Base-by-base conservation (phyloP, 192 early-diverging fungal species). In the Funneliformis geosporum region DNA sequence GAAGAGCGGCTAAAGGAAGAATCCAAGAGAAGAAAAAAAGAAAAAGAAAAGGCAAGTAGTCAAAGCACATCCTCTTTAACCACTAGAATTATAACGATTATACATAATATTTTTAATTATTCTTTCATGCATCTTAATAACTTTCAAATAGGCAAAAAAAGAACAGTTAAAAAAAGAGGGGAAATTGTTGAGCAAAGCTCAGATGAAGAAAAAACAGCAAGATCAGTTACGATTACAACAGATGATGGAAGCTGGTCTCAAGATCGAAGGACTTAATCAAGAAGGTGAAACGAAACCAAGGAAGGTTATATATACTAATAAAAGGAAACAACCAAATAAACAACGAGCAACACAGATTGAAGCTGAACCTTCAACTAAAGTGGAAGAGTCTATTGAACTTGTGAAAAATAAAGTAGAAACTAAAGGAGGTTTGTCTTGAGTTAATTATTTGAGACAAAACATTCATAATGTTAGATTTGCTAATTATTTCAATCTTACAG, bases 131-230 rank as follows among this genome's bases (percentile, higher is more conserved):
- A 25, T 9, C 10, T 11, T 12, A 1, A 12, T 60, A 23, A 60
- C 11, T 12, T 5, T 60, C 72, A 62, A 38, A 46, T 79, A 94
- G 94, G 85, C 85, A n/a, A 94, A 93, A 83, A 90, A 90, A 38
- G 96, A 96, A 78, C 94, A 97, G 84, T 90, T 96, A 38, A 92
- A 91, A 60, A 96, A 94, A 81, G 91, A 95, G 64, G 97, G 98
- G 61, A 96, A 97, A 83, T 91, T 97, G 70, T 86, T 97, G 81
- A 96, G 96, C 43, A 95, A 95, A 84, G 90, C 93, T n/a, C 95
- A 99, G 83, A 96, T 95, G 85, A 91, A 91, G 73, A 94, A 92
- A 62, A 89, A 95, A 81, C 89, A 88, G 7, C 88, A 85, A 55
- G 91, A 90, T 68, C 87, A 94, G 77, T 83, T 89, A 43, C 90